Percentiles rank a stretch among this genome's conserved stretches.
phyloP scores from a whole-genome alignment of 441 rosid species.

The Erodium trifolium region DNA sequence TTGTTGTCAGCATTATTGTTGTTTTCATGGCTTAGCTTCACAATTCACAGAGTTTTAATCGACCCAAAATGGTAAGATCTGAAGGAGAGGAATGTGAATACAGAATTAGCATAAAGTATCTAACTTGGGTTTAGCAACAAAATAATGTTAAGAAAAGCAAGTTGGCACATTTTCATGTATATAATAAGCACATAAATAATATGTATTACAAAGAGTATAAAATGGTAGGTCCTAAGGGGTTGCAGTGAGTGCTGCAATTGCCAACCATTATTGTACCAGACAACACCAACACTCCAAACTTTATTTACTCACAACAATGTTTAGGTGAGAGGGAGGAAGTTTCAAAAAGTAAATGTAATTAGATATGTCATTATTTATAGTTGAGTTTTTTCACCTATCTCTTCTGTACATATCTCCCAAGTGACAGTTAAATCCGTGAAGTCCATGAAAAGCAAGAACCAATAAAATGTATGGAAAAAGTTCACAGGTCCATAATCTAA shows the following conservation, averaged over 20 bases:
- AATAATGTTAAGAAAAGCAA: constrained; percentile 1
- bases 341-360: no score
- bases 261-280: constrained; percentile 4
- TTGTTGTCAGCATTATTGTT: constrained; percentile 1
- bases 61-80: no score
- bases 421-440: constrained; percentile 9
- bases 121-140: background rate
- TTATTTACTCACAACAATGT: background rate
- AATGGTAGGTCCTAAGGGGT: constrained; percentile 1
- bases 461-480: background rate
- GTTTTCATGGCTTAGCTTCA: background rate
- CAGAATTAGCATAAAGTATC: no score
- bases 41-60: background rate
- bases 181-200: background rate
- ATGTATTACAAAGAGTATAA: background rate
- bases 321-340: no score
- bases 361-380: no score
- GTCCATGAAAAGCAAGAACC: background rate
- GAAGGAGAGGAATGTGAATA: no score
- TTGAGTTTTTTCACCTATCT: no score
- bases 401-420: background rate
- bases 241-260: constrained; percentile 2
- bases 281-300: background rate
- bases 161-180: background rate
- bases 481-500: background rate